Evolutionary conservation across 345 rosid species (phyloP), one percentile per base, ranked within the genome.

Genomic region (Eucalyptus cloeziana): DNA sequence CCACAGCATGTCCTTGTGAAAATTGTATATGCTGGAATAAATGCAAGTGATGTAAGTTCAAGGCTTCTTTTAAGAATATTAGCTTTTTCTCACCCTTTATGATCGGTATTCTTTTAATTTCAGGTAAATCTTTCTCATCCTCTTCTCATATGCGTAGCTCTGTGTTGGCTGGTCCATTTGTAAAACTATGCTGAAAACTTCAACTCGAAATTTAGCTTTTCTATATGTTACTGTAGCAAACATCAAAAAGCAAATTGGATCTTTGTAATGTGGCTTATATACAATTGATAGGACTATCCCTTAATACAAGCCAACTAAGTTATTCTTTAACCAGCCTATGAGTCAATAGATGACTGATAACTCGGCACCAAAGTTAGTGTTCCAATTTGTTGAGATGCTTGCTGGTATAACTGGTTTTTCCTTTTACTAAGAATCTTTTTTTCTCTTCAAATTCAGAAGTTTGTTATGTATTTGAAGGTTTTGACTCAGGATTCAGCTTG

Each of bases 41-140:
- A 98, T 92, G 99, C 99, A 24, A 98, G 99, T 92, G 99, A 98
- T 94, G 99, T 98, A 98, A 96, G 99, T 95, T 91, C 62, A 50
- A 56, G n/a, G 33, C 44, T 49, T 90, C 90, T 85, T 86, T 49
- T 88, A 83, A 91, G 88, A 79, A 56, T 12, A 13, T 83, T 19
- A 85, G 58, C 43, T 69, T 89, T 27, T 21, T 49, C 56, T 24
- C 51, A 49, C 15, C 56, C 56, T 85, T 85, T 49, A 76, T 76
- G 83, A 76, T 6, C 11, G 15, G 27, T 22, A 21, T 76, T 40
- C 30, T 76, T 21, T 76, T 3, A 76, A 40, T 21, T 76, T 76
- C 5, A 37, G 47, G 30, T 76, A 19, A 76, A 76, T 43, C 83
- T 76, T 76, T 21, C 15, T 76, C 83, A 21, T 76, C 47, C 47